Conservation (phyloP, 495 filamentous ascomycete species). For the Neurospora sp. region DNA sequence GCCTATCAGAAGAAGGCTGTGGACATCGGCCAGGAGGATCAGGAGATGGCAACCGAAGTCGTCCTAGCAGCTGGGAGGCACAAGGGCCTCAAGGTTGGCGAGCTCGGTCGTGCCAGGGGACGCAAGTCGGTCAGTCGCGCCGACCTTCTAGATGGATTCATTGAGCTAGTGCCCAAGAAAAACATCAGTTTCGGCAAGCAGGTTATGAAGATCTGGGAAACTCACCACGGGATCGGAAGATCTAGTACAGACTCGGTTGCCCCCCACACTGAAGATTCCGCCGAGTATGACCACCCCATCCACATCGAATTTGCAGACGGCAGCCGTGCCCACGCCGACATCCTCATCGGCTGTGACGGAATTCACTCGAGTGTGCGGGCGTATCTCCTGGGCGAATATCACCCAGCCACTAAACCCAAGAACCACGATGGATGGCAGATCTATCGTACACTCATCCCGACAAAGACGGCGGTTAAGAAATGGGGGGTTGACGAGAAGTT, state of each 20-base stretch:
- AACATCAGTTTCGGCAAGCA: slow-evolving; percentile 22
- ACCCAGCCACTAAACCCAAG: slow-evolving; percentile 28
- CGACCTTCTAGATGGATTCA: slow-evolving; percentile 24
- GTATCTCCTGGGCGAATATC: slow-evolving; percentile 28
- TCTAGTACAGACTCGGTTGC: background rate
- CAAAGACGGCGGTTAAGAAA: slow-evolving; percentile 17
- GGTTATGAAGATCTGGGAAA: slow-evolving; percentile 15
- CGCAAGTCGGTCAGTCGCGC: slow-evolving; percentile 29
- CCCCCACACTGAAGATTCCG: background rate
- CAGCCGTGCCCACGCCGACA: slow-evolving; percentile 18
- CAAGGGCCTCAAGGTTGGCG: slow-evolving; percentile 21
- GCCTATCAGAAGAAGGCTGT: slow-evolving; percentile 28
- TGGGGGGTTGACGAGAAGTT: slow-evolving; percentile 24
- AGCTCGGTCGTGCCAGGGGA: slow-evolving; percentile 30
- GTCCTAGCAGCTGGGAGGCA: slow-evolving; percentile 24
- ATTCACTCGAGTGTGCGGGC: slow-evolving; percentile 32
- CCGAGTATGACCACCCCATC: slow-evolving; percentile 8
- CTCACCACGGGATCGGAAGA: background rate
- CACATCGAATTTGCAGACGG: slow-evolving; percentile 27
- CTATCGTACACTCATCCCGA: slow-evolving; percentile 32
- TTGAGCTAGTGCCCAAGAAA: slow-evolving; percentile 17
- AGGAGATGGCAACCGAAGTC: slow-evolving; percentile 26
- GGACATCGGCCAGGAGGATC: slow-evolving; percentile 20
- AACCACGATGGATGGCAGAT: slow-evolving; percentile 35
- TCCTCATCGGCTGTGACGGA: slow-evolving; percentile 38